A percentile compares a stretch with the other conserved stretches of the same genome.
Evolutionary conservation across 805 yeast species (phyloP).

Genomic region (Jamesozyma piceae): DNA sequence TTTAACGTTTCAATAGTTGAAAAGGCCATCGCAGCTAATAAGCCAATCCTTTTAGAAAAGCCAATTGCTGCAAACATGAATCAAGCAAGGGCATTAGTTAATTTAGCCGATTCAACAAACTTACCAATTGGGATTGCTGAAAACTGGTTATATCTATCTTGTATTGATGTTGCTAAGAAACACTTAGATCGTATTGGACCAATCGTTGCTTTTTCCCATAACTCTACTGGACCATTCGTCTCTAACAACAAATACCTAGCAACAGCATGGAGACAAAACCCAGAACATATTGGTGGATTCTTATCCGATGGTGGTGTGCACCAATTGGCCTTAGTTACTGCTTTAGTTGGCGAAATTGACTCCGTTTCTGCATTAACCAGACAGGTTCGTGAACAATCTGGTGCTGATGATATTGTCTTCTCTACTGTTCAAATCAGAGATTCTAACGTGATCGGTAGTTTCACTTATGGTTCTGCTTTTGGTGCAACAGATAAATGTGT

Average conservation of each 20-base stretch:
- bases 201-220: conserved; percentile 57
- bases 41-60: conserved; percentile 78
- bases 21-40: conserved; percentile 60
- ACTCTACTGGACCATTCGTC: conserved; percentile 65
- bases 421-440: conserved; percentile 57
- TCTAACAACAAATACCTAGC: conserved; percentile 48
- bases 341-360: conserved; percentile 65
- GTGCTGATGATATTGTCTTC: conserved; percentile 72
- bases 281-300: conserved; percentile 89
- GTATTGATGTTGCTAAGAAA: conserved; percentile 46
- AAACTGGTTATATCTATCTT: conserved; percentile 70
- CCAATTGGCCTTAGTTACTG: conserved; percentile 80
- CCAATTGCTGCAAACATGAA: conserved; percentile 82
- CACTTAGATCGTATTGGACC: conserved; percentile 66
- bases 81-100: conserved; percentile 74
- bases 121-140: conserved; percentile 73
- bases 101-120: conserved; percentile 49
- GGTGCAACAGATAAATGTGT: conserved; percentile 71
- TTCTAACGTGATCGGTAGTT: conserved; percentile 62
- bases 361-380: conserved; percentile 66
- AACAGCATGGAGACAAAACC: conserved; percentile 82
- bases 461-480: conserved; percentile 78
- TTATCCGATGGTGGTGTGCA: conserved; percentile 95
- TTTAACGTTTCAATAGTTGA: conserved; percentile 59
- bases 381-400: conserved; percentile 69